Conservation (phyloP, 352 stramenopile genomes). For the Pythium guiyangense region DNA sequence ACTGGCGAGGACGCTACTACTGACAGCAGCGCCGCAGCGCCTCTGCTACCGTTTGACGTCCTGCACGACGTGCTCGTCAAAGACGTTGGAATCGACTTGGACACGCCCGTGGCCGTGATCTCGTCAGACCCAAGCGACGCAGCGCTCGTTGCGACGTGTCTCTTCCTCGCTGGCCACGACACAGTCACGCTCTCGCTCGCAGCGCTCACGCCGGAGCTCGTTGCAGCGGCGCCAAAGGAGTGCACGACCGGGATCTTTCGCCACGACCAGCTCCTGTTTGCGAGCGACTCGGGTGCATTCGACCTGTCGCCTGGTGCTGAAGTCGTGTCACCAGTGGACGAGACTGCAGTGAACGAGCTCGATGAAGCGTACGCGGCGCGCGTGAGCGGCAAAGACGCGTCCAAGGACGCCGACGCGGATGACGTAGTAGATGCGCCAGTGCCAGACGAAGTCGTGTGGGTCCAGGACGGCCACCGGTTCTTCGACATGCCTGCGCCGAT, state of each 20-base stretch:
- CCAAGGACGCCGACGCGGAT: slow-evolving; percentile 3
- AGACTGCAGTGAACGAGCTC: slow-evolving; percentile 20
- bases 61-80: slow-evolving; percentile 35
- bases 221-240: slow-evolving; percentile 27
- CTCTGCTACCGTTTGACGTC: slow-evolving; percentile 33
- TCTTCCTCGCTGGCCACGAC: slow-evolving; percentile 34
- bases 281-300: slow-evolving; percentile 39
- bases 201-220: slow-evolving; percentile 33
- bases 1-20: not conserved
- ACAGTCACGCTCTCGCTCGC: slow-evolving; percentile 33
- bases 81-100: slow-evolving; percentile 31
- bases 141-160: slow-evolving; percentile 51
- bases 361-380: slow-evolving; percentile 41
- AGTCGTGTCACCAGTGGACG: not conserved
- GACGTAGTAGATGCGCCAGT: slow-evolving; percentile 8
- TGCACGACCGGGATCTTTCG: slow-evolving; percentile 44
- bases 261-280: slow-evolving; percentile 35
- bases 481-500: slow-evolving; percentile 81
- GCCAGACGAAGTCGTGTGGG: slow-evolving; percentile 44
- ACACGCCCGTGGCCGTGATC: slow-evolving; percentile 37
- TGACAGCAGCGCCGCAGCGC: slow-evolving; percentile 17
- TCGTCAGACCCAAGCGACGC: slow-evolving; percentile 40
- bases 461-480: slow-evolving; percentile 50
- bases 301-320: slow-evolving; percentile 46
- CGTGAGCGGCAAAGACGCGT: slow-evolving; percentile 28